Evolutionary conservation across 306 rosid species (phyloP).

Genomic region (Inga leiocalycina): DNA sequence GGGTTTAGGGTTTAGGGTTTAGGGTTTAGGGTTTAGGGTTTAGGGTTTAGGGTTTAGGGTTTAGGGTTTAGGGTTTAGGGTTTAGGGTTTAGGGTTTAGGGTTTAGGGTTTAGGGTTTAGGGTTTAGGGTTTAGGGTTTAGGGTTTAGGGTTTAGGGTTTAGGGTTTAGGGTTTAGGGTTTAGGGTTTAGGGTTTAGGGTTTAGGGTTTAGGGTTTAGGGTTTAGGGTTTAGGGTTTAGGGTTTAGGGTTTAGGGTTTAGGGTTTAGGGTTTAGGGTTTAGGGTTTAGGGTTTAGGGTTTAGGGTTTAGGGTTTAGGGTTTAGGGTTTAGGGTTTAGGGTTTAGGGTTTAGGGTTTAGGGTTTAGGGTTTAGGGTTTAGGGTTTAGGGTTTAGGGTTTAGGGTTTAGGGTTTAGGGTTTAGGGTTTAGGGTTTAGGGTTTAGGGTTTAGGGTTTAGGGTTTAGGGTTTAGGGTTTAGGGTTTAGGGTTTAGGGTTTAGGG

Average conservation of each 20-base stretch:
- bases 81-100: background rate
- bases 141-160: background rate
- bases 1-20: constrained; percentile 1
- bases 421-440: background rate
- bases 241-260: background rate
- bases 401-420: background rate
- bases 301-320: background rate
- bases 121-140: background rate
- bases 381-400: background rate
- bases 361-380: background rate
- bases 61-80: background rate
- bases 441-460: background rate
- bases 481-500: background rate
- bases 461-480: background rate
- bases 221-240: background rate
- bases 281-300: background rate
- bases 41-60: background rate
- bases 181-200: background rate
- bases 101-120: background rate
- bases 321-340: constrained; percentile 2
- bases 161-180: background rate
- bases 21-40: constrained; percentile 1
- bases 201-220: background rate
- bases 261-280: background rate
- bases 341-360: background rate